These are phyloP conservation scores for Saccharomyces jurei DNA, from an alignment of 805 yeast species.

Conservation along the genomic window DNA sequence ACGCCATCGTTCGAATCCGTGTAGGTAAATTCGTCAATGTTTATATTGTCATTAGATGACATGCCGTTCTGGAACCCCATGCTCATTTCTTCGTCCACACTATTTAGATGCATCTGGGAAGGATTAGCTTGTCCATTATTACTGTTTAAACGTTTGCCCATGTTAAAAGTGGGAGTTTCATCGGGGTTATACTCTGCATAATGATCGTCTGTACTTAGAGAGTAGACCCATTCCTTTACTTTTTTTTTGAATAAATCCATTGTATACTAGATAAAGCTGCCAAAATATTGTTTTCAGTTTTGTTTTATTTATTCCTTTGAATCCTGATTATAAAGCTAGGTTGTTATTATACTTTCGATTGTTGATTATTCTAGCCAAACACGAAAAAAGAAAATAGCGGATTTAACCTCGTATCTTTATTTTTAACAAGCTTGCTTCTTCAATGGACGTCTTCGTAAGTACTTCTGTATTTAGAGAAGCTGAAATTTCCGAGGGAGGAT, in stretches of 20 bases:
- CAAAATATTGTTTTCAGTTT: neutral
- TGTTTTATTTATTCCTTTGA: neutral
- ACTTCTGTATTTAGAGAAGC: neutral
- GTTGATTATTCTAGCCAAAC: neutral
- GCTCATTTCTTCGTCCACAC: constrained; percentile 13
- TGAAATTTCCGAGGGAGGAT: neutral
- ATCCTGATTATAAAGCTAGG: neutral
- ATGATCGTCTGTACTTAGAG: constrained; percentile 58
- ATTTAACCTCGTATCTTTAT: neutral
- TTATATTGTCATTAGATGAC: constrained; percentile 10
- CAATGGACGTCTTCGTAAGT: neutral
- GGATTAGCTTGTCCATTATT: constrained; percentile 11
- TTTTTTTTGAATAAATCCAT: constrained; percentile 37
- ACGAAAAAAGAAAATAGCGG: neutral
- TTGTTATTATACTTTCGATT: neutral
- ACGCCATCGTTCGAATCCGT: constrained; percentile 47
- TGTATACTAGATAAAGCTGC: neutral
- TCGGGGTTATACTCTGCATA: constrained; percentile 58
- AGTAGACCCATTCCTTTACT: constrained; percentile 53
- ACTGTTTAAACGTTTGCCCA: constrained; percentile 14
- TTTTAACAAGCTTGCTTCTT: neutral
- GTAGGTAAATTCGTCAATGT: constrained; percentile 30
- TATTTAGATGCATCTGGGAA: constrained; percentile 14
- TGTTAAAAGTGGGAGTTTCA: constrained; percentile 27
- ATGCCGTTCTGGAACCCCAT: constrained; percentile 3